Evolutionary conservation across 768 basidiomycete genomes (phyloP).

Genomic region (Xanthoconium purpureum): DNA sequence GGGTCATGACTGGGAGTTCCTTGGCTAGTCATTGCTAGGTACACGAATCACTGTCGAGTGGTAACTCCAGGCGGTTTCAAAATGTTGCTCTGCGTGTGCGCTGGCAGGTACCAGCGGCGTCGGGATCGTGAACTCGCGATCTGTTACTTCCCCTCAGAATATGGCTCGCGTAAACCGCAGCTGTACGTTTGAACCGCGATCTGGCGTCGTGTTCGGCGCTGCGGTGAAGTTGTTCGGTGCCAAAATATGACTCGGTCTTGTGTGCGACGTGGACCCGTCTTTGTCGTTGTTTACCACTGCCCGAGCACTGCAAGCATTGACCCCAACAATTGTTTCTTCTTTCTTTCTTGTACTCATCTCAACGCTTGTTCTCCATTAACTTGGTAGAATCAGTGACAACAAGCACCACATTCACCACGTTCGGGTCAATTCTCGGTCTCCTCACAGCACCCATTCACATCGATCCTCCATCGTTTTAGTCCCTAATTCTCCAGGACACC

Average conservation of each 20-base stretch:
- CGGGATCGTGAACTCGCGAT: no score
- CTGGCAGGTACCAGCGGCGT: no score
- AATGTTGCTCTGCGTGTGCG: no score
- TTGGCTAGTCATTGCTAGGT: no score
- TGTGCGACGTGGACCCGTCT: background rate
- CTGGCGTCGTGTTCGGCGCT: background rate
- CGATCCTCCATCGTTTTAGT: background rate
- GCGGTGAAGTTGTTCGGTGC: background rate
- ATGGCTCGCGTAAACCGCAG: no score
- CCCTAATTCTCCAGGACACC: constrained; percentile 3
- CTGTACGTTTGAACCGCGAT: background rate
- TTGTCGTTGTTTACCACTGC: constrained; percentile 19
- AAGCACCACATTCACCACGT: background rate
- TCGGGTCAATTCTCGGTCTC: background rate
- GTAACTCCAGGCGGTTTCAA: no score
- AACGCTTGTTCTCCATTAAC: constrained; percentile 19
- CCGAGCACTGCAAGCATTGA: background rate
- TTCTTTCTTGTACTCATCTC: background rate
- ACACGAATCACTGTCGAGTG: no score
- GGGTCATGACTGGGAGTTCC: no score
- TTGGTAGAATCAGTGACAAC: constrained; percentile 19
- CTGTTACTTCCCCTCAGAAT: no score
- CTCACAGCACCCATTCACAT: background rate
- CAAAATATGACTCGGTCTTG: no score
- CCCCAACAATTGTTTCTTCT: background rate